Base-by-base conservation (phyloP, 345 rosid genomes). In the Populus euphratica region DNA sequence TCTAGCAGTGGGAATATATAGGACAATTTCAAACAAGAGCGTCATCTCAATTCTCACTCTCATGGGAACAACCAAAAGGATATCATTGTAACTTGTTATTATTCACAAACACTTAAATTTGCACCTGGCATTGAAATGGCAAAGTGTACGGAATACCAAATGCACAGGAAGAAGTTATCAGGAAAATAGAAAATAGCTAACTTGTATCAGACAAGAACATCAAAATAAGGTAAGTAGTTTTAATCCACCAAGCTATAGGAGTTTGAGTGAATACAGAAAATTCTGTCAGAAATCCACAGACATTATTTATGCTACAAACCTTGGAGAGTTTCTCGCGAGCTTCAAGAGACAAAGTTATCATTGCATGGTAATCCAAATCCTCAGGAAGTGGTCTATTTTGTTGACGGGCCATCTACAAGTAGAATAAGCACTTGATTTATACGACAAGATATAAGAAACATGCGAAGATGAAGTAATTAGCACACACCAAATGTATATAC, bases 301-400 rank as follows among this genome's bases (percentile, higher is more conserved):
- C 47, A 43, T 9, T 43, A 43, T 43, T 43, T 35, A 47, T 39
- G 33, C 23, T 72, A 83, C 87, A 83, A 49, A 93, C 98, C 98
- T 93, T 96, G 73, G 99, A 92, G 73, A 96, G 93, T 75, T 96
- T 96, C 81, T 96, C 98, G 43, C 98, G 95, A 20, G 98, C 90
- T 90, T 96, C 99, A 56, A 83, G 91, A 6, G 97, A 96, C 79
- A 96, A 78, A 47, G 93, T 93, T 80, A 89, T 87, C 97, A 96
- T 89, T 56, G 91, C 83, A 85, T 83, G 59, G 91, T 96, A 96
- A 91, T 93, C 94, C 89, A 95, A 86, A 90, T 91, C 87, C 11
- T 87, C 86, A 23, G 99, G 93, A 85, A 95, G 94, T 69, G 80
- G 86, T 86, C 91, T 90, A 85, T 91, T 91, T 85, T 92, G 92